Evolutionary conservation across 2,329 filamentous ascomycete genomes (phyloP).

Genomic region (Colletotrichum magnum): DNA sequence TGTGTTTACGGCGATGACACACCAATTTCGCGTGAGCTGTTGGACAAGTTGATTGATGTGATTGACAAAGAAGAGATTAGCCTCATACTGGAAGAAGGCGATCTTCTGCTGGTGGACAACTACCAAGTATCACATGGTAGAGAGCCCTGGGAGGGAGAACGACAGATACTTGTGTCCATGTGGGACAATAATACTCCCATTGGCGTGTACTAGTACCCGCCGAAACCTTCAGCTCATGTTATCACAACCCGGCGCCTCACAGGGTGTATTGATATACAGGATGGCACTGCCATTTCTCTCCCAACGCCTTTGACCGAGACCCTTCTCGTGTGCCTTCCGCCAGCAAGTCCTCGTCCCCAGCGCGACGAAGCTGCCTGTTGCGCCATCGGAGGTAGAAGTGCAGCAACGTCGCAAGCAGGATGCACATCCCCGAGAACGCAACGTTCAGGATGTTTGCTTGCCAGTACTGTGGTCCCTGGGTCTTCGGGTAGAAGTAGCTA

Average conservation of each 20-base stretch:
- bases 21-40: constrained; percentile 31
- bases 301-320: constrained; percentile 12
- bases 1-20: constrained; percentile 40
- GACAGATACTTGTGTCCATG: constrained; percentile 35
- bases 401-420: not conserved
- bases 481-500: constrained; percentile 64
- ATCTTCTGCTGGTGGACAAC: constrained; percentile 42
- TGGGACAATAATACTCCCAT: constrained; percentile 26
- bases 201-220: constrained; percentile 6
- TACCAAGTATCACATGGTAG: constrained; percentile 40
- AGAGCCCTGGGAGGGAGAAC: constrained; percentile 37
- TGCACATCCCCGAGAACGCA: constrained; percentile 18
- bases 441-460: constrained; percentile 16
- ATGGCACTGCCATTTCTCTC: constrained; percentile 14
- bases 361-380: constrained; percentile 8
- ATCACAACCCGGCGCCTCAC: not conserved
- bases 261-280: constrained; percentile 16
- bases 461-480: constrained; percentile 76
- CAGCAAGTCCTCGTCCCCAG: constrained; percentile 9
- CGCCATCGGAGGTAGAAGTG: constrained; percentile 23
- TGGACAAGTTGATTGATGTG: constrained; percentile 40
- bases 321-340: not conserved
- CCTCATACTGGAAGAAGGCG: constrained; percentile 39
- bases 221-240: no score
- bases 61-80: constrained; percentile 42